These are phyloP conservation scores for Picea mariana DNA, from an alignment of 83 land plant genomes.

Conservation along the genomic window DNA sequence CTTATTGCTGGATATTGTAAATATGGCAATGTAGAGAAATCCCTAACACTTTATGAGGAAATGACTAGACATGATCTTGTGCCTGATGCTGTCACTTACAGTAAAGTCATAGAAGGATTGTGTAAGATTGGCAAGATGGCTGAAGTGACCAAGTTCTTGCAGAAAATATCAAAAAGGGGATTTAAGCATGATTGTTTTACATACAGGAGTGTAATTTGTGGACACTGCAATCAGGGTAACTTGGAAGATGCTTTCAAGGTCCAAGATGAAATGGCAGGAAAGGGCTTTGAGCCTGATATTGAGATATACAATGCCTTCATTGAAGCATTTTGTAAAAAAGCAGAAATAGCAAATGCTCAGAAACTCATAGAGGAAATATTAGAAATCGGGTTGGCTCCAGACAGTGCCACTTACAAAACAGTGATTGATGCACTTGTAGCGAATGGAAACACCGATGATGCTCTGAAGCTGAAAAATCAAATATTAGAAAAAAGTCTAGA, in stretches of 20 bases:
- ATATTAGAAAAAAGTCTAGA: no score
- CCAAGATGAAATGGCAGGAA: slow-evolving; percentile 14
- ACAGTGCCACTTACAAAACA: slow-evolving; percentile 13
- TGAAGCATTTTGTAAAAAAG: slow-evolving; percentile 18
- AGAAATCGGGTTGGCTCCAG: slow-evolving; percentile 13
- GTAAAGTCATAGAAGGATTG: slow-evolving; percentile 37
- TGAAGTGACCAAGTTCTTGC: not conserved
- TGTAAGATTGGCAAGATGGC: slow-evolving; percentile 25
- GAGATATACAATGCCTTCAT: slow-evolving; percentile 23
- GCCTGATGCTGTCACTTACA: slow-evolving; percentile 40
- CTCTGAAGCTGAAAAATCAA: slow-evolving; percentile 22
- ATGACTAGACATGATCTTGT: slow-evolving; percentile 28
- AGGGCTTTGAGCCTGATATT: slow-evolving; percentile 21
- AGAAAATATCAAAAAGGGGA: slow-evolving; percentile 2
- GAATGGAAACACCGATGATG: slow-evolving; percentile 21
- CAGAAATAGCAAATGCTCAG: slow-evolving; percentile 7
- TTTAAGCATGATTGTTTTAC: slow-evolving; percentile 9
- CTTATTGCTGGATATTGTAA: slow-evolving; percentile 38
- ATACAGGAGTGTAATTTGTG: slow-evolving; percentile 14
- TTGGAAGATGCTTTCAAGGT: slow-evolving; percentile 20
- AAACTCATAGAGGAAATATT: slow-evolving; percentile 15
- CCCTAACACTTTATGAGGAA: slow-evolving; percentile 32
- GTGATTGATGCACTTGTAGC: slow-evolving; percentile 12
- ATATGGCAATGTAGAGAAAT: slow-evolving; percentile 29
- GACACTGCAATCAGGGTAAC: slow-evolving; percentile 6